A percentile compares a stretch with the other conserved stretches of the same genome.
Evolutionary conservation across 2,329 filamentous ascomycete genomes (phyloP).

Genomic region (Sclerotinia trifoliorum): DNA sequence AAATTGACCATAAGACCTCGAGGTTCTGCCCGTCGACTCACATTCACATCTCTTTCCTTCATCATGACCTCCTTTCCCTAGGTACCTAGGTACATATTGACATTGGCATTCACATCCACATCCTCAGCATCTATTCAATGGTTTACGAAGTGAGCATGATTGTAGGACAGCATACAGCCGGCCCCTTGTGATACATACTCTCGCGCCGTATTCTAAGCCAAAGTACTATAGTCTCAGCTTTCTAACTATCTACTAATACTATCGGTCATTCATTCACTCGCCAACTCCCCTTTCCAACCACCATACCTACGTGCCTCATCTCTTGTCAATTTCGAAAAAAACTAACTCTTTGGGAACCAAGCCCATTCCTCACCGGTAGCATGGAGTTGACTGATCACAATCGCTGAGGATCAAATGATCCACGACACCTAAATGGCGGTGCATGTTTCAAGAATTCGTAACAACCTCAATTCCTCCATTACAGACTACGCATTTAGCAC

Average conservation of each 20-base stretch:
- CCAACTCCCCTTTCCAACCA: background rate
- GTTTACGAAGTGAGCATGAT: background rate
- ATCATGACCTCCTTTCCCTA: background rate
- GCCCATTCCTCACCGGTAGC: background rate
- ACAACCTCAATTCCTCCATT: background rate
- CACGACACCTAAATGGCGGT: background rate
- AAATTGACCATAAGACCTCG: background rate
- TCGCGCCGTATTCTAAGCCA: background rate
- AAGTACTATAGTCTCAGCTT: background rate
- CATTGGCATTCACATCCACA: background rate
- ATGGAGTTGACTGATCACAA: background rate
- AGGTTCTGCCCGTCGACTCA: background rate
- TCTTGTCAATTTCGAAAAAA: background rate
- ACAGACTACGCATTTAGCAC: background rate
- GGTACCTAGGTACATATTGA: too few relatives aligned
- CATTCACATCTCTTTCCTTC: background rate
- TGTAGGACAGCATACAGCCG: background rate
- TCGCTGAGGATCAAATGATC: background rate
- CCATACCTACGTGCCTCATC: background rate
- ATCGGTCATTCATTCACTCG: background rate
- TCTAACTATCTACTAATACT: background rate
- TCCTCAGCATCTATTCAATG: background rate
- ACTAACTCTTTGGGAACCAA: background rate
- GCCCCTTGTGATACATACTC: background rate
- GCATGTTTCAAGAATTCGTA: background rate